phyloP scores from a whole-genome alignment of 164 flowering plant species.

The Macadamia tetraphylla region DNA sequence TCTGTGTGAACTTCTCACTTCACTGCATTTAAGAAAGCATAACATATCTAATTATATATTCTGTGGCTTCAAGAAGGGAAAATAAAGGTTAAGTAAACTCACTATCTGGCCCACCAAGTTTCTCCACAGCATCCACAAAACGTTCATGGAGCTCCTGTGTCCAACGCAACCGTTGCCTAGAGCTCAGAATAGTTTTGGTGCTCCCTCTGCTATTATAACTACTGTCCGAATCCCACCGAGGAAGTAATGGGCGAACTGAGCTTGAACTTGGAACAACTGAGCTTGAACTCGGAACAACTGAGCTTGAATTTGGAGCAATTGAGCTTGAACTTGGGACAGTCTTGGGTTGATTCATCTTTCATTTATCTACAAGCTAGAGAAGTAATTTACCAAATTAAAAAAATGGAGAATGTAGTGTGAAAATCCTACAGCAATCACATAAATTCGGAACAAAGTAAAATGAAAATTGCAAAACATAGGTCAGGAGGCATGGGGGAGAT shows the following conservation, averaged over 20 bases:
- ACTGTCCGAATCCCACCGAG: constrained; percentile 32
- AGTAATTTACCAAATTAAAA: not conserved
- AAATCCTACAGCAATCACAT: not conserved
- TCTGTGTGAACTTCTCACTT: no score
- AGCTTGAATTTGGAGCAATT: constrained; percentile 31
- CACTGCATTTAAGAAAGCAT: no score
- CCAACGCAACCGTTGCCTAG: constrained; percentile 92
- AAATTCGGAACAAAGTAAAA: no score
- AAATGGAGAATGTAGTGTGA: not conserved
- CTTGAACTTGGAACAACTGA: constrained; percentile 32
- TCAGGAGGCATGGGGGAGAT: no score
- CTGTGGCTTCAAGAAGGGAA: not conserved
- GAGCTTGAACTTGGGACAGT: constrained; percentile 30
- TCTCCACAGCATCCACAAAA: constrained; percentile 89
- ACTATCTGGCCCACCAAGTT: constrained; percentile 97
- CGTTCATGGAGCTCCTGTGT: constrained; percentile 92
- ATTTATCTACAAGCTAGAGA: constrained; percentile 20
- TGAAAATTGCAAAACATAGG: no score
- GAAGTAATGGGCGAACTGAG: constrained; percentile 27
- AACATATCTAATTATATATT: not conserved
- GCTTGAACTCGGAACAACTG: constrained; percentile 32
- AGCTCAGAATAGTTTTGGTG: constrained; percentile 46
- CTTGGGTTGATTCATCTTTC: constrained; percentile 33
- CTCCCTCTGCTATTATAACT: constrained; percentile 38
- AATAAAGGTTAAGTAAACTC: constrained; percentile 24